Conservation (phyloP, 2,329 filamentous ascomycete species). For the Pseudogymnoascus sp. region DNA sequence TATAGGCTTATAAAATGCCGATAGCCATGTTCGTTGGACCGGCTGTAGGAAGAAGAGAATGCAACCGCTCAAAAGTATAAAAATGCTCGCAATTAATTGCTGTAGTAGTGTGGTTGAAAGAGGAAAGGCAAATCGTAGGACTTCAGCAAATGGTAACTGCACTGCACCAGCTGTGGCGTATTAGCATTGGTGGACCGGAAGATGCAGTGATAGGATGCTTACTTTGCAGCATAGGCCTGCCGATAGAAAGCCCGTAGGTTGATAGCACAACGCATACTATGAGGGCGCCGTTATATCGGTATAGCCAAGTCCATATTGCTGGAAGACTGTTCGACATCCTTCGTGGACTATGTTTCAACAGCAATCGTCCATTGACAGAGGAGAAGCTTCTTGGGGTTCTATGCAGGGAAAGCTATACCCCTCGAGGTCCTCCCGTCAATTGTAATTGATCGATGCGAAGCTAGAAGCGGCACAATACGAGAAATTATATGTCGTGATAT, state of each 20-base stretch:
- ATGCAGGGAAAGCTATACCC: background rate
- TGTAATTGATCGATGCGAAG: background rate
- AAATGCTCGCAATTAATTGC: background rate
- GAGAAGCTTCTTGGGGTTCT: background rate
- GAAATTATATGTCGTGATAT: background rate
- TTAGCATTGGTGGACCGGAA: background rate
- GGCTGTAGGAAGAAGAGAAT: background rate
- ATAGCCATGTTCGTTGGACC: background rate
- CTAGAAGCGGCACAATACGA: background rate
- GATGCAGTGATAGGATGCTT: background rate
- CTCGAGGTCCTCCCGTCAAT: background rate
- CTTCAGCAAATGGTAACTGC: background rate
- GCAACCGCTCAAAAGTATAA: background rate
- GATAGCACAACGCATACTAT: background rate
- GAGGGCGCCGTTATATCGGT: background rate
- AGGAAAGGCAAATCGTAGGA: slow-evolving; percentile 3
- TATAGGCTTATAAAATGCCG: background rate
- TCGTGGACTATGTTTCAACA: background rate
- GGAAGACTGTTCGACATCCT: background rate
- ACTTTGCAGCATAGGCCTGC: slow-evolving; percentile 1
- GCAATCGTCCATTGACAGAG: background rate
- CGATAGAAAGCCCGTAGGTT: background rate
- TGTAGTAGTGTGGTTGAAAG: background rate
- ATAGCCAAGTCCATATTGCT: background rate
- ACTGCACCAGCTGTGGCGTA: background rate